Base-by-base conservation (phyloP, 1,139 yeast genomes). In the Zygoascus sp. region DNA sequence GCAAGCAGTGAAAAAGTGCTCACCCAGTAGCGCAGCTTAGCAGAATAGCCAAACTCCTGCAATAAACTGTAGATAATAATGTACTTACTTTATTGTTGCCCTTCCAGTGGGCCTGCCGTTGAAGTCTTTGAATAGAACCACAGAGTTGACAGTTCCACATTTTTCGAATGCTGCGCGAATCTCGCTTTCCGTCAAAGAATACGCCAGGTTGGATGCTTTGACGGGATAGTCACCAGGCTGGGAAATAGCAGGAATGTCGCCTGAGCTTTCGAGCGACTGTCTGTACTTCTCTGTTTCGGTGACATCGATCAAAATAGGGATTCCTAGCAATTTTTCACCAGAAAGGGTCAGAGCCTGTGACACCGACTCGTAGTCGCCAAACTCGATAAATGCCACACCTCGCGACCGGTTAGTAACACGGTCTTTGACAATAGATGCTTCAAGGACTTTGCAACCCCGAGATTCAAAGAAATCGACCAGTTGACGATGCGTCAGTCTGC, bases 311-410 rank as follows among this genome's bases (percentile, higher is more conserved):
- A 66, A 58, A 16, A 67, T 59, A 2, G 71, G 70, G 32, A 67
- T 63, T 7, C 69, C 71, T 27, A 66, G 51, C 19, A 67, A 55
- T 38, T 54, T 57, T 48, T 64, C 62, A 17, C 71, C 72, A 6
- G 70, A 65, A 55, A 67, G 48, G 22, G 53, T 56, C 22, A 67
- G 52, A 1, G 71, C 72, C 40, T 56, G 56, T 10, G 57, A 51
- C 1, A 67, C 68, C 2, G 65, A 49, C 23, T 59, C 66, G n/a
- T 52, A 51, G 25, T 63, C 53, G 13, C 54, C 52, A 47, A 67
- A 67, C 47, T 67, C 71, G n/a, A 67, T 69, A 53, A 64, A 67
- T 8, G 67, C 71, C 25, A 67, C 66, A 10, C 70, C 72, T 45
- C 66, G 66, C 3, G 70, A 64, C 6, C 70, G 57, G 23, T 65